These are phyloP conservation scores for Sporothrix brunneoviolacea DNA, from an alignment of 2,329 filamentous ascomycete species.

Conservation along the genomic window DNA sequence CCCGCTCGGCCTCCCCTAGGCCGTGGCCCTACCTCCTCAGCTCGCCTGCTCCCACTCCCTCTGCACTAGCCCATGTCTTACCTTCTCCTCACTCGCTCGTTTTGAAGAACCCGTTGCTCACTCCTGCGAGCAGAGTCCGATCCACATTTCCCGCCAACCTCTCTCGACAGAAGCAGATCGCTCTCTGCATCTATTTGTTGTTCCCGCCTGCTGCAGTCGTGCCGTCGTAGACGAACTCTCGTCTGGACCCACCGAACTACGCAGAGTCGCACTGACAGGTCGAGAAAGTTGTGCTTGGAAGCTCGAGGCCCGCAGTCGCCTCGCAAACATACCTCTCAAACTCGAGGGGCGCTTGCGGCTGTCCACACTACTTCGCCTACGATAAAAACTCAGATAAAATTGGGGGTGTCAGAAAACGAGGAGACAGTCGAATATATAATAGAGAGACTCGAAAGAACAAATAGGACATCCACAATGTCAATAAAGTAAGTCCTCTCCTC, in stretches of 20 bases:
- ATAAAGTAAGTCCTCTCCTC: constrained; percentile 43
- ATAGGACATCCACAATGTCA: constrained; percentile 34
- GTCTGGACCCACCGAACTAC: constrained; percentile 18
- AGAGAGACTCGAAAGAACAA: background rate
- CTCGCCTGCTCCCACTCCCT: background rate
- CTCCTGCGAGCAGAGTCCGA: background rate
- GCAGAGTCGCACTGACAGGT: constrained; percentile 28
- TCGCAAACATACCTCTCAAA: constrained; percentile 6
- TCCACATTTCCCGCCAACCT: constrained; percentile 12
- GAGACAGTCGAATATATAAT: background rate
- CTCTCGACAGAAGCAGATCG: constrained; percentile 6
- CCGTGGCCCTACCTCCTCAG: background rate
- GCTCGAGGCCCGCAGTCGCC: constrained; percentile 18
- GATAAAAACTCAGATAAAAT: constrained; percentile 12
- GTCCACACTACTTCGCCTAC: constrained; percentile 24
- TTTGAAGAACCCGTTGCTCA: constrained; percentile 4
- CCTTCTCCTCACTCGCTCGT: background rate
- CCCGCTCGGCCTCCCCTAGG: background rate
- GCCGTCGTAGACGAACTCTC: constrained; percentile 26
- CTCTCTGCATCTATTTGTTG: constrained; percentile 22
- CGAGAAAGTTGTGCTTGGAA: constrained; percentile 27
- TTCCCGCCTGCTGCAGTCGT: constrained; percentile 24
- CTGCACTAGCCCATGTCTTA: constrained; percentile 1
- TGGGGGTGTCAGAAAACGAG: constrained; percentile 17
- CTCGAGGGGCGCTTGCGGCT: background rate